These are phyloP conservation scores for Ogataea nitratoaversa DNA, from an alignment of 805 yeast species.

Conservation along the genomic window DNA sequence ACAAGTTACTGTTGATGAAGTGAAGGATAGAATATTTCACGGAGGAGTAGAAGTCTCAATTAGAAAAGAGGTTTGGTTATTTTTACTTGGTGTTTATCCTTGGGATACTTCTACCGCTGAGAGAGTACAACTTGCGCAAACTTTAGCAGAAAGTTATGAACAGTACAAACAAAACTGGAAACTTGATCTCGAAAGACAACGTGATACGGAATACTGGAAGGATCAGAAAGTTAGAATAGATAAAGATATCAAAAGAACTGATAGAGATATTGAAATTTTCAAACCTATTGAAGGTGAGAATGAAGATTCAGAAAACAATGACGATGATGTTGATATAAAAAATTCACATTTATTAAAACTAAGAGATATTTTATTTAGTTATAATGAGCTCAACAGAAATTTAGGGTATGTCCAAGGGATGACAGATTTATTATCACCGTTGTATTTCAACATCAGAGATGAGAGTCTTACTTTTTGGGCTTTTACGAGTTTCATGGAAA, in stretches of 20 bases:
- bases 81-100: constrained; percentile 75
- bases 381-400: constrained; percentile 76
- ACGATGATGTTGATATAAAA: constrained; percentile 58
- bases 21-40: constrained; percentile 81
- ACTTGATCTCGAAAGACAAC: constrained; percentile 47
- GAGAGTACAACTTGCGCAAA: constrained; percentile 52
- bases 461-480: constrained; percentile 86
- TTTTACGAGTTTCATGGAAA: constrained; percentile 80
- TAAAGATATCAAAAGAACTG: constrained; percentile 91
- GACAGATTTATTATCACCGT: constrained; percentile 88
- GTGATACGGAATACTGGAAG: constrained; percentile 66
- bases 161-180: constrained; percentile 71
- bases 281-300: constrained; percentile 28
- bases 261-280: constrained; percentile 69
- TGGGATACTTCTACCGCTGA: constrained; percentile 81
- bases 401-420: constrained; percentile 97
- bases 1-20: constrained; percentile 68
- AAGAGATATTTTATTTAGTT: constrained; percentile 78
- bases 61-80: constrained; percentile 80
- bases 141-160: constrained; percentile 45
- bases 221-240: constrained; percentile 90
- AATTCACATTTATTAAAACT: constrained; percentile 73
- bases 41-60: constrained; percentile 68
- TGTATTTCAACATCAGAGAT: constrained; percentile 63
- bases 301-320: constrained; percentile 41